These are phyloP conservation scores for Aspergillus sp. DNA, from an alignment of 2,329 filamentous ascomycete species.

Conservation along the genomic window DNA sequence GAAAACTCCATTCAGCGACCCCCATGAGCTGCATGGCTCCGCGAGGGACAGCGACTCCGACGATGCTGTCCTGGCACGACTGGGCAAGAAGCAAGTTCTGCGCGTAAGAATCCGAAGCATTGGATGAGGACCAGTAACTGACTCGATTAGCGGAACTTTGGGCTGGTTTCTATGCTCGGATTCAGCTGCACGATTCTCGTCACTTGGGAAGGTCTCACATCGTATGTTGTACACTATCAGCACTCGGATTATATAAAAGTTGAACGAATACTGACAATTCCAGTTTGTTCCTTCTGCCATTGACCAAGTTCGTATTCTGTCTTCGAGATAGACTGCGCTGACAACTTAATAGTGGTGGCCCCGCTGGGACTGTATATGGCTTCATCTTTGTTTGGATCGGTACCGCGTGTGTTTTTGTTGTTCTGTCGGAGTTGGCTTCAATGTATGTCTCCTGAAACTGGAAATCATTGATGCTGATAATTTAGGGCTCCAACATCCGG, in stretches of 20 bases:
- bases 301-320: conserved; percentile 10
- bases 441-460: conserved; percentile 21
- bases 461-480: neutral
- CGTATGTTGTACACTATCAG: too few species aligned
- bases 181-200: conserved; percentile 25
- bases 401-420: conserved; percentile 24
- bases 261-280: neutral
- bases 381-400: conserved; percentile 35
- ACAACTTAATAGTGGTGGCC: conserved; percentile 27
- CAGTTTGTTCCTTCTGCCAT: conserved; percentile 12
- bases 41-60: conserved; percentile 10
- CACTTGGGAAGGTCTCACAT: conserved; percentile 23
- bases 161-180: conserved; percentile 19
- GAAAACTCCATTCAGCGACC: too few species aligned
- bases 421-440: conserved; percentile 32
- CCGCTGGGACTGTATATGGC: conserved; percentile 32
- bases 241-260: too few species aligned
- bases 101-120: conserved; percentile 7
- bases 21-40: neutral
- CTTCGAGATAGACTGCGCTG: neutral
- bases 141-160: conserved; percentile 20
- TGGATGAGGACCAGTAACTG: neutral
- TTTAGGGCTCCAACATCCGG: conserved; percentile 34
- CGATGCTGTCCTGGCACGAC: conserved; percentile 12
- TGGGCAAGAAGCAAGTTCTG: conserved; percentile 21